Evolutionary conservation across 495 filamentous ascomycete species (phyloP).

Genomic region (Neurospora sp.): DNA sequence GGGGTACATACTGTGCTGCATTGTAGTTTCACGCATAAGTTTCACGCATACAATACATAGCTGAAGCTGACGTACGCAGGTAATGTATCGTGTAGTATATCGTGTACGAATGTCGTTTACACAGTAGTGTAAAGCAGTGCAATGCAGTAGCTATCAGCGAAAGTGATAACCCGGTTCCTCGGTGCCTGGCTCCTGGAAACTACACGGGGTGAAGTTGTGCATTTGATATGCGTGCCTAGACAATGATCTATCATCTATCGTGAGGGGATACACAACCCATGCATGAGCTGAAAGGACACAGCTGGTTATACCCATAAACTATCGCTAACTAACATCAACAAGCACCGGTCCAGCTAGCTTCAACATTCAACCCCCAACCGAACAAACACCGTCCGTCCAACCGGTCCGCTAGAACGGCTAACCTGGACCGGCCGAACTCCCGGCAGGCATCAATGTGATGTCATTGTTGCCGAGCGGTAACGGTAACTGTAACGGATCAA

Average conservation of each 20-base stretch:
- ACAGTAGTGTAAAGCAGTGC: background rate
- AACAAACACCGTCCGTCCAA: background rate
- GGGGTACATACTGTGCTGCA: background rate
- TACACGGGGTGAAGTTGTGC: background rate
- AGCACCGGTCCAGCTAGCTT: no score
- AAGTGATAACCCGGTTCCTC: background rate
- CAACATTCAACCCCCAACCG: no score
- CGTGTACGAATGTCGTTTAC: background rate
- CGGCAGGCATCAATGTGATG: background rate
- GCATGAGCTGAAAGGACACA: background rate
- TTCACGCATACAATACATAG: no score
- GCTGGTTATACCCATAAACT: no score
- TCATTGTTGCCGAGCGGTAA: background rate
- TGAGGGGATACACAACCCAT: background rate
- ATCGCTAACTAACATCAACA: background rate
- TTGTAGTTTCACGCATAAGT: background rate
- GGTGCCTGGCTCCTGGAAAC: background rate
- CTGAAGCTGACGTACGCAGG: background rate
- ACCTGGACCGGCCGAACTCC: background rate
- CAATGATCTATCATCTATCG: background rate
- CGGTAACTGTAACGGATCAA: background rate
- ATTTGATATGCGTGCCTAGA: background rate
- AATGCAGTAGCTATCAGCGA: background rate
- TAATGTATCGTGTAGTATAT: background rate
- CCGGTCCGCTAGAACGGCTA: background rate